Evolutionary conservation across 441 rosid species (phyloP).

Genomic region (Eutrema salsugineum): DNA sequence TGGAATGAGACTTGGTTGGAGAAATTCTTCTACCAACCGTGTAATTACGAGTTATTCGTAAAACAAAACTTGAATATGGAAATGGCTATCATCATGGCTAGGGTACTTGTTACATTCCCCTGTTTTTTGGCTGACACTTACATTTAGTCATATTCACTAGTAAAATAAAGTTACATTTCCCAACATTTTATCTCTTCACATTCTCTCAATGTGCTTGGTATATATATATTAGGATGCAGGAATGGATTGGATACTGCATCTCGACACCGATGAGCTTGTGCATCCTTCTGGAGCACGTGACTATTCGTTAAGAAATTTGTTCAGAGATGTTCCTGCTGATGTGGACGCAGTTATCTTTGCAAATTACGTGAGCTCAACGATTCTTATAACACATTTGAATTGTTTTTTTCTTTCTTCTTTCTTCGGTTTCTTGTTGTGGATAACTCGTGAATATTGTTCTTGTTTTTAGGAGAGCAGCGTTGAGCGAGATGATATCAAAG

Average conservation of each 20-base stretch:
- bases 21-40: constrained; percentile 86
- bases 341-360: constrained; percentile 73
- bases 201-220: background rate
- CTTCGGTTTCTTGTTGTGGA: constrained; percentile 1
- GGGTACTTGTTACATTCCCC: constrained; percentile 48
- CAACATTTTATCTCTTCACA: background rate
- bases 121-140: background rate
- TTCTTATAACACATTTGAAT: background rate
- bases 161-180: background rate
- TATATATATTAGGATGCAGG: constrained; percentile 52
- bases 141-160: background rate
- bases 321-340: constrained; percentile 54
- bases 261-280: constrained; percentile 84
- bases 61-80: constrained; percentile 92
- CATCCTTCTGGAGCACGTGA: constrained; percentile 75
- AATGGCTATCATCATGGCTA: constrained; percentile 85
- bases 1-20: constrained; percentile 94
- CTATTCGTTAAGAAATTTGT: constrained; percentile 67
- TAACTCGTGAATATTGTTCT: background rate
- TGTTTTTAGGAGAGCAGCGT: constrained; percentile 79
- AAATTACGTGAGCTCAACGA: constrained; percentile 63
- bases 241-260: constrained; percentile 87
- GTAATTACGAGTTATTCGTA: constrained; percentile 84
- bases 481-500: constrained; percentile 74
- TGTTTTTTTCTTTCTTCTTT: background rate